Evolutionary conservation across 257 asterid genomes (phyloP).

Genomic region (Plantago elongata): DNA sequence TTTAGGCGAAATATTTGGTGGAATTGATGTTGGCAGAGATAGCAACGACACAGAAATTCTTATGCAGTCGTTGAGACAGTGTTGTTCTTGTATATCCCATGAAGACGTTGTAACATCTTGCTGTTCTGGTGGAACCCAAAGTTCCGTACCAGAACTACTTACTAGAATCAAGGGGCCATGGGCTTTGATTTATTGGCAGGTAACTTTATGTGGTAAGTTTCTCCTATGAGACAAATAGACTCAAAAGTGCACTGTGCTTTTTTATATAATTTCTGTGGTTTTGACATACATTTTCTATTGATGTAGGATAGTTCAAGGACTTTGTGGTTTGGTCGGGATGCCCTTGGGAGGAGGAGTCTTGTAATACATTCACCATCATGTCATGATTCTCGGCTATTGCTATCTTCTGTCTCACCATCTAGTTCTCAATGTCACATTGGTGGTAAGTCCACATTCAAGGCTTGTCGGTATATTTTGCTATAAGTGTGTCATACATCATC

Average conservation of each 20-base stretch:
- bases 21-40: constrained; percentile 44
- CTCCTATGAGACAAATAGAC: constrained; percentile 23
- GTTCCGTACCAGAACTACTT: constrained; percentile 64
- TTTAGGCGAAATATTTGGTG: constrained; percentile 90
- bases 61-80: constrained; percentile 59
- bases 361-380: constrained; percentile 92
- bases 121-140: constrained; percentile 37
- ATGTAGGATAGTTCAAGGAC: constrained; percentile 72
- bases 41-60: constrained; percentile 75
- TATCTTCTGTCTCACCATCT: constrained; percentile 84
- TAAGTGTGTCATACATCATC: neutral
- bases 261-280: constrained; percentile 12
- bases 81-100: constrained; percentile 49
- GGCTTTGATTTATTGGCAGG: constrained; percentile 98
- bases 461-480: neutral
- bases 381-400: constrained; percentile 66
- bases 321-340: constrained; percentile 98
- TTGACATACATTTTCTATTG: constrained; percentile 26
- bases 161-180: constrained; percentile 92
- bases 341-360: constrained; percentile 94
- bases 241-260: constrained; percentile 11
- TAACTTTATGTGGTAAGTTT: constrained; percentile 84
- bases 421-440: constrained; percentile 47
- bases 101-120: constrained; percentile 28
- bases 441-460: constrained; percentile 20